phyloP scores from a whole-genome alignment of 768 basidiomycete species.

The Lentinula guzmanii region DNA sequence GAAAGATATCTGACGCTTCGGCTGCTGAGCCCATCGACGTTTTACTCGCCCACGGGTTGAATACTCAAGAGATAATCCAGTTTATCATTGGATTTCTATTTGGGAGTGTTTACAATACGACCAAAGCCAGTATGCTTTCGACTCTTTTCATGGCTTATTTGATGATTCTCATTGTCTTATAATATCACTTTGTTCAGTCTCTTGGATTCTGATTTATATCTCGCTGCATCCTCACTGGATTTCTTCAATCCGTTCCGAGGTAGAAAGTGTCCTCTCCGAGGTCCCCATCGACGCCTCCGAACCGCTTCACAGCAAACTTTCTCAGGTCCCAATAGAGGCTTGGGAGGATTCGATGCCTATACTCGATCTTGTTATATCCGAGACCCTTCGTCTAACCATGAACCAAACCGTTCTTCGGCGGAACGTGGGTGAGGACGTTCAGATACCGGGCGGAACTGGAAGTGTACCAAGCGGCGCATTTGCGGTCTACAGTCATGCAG shows the following conservation, averaged over 20 bases:
- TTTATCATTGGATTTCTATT: conserved; percentile 28
- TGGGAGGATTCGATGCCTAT: conserved; percentile 36
- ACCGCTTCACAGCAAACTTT: conserved; percentile 26
- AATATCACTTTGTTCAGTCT: conserved; percentile 16
- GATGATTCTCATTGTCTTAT: not conserved
- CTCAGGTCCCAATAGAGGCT: conserved; percentile 25
- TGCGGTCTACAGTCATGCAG: conserved; percentile 1
- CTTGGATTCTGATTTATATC: conserved; percentile 30
- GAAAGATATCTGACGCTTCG: conserved; percentile 18
- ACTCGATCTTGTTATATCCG: conserved; percentile 30
- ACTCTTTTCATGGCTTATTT: not conserved
- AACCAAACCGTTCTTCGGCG: conserved; percentile 26
- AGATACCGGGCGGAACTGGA: conserved; percentile 10
- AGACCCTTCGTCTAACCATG: conserved; percentile 29
- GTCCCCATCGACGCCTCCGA: conserved; percentile 18
- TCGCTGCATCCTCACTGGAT: conserved; percentile 29
- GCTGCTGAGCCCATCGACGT: conserved; percentile 28
- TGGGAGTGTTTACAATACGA: conserved; percentile 29
- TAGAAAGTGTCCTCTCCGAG: conserved; percentile 20
- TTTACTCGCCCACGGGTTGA: conserved; percentile 22
- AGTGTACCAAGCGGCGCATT: not conserved
- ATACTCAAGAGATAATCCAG: conserved; percentile 22
- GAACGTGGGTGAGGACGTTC: conserved; percentile 24
- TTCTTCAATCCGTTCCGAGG: conserved; percentile 20
- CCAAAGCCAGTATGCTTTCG: conserved; percentile 23